These are phyloP conservation scores for Nakazawaea ambrosiae DNA, from an alignment of 805 yeast genomes.

Conservation along the genomic window DNA sequence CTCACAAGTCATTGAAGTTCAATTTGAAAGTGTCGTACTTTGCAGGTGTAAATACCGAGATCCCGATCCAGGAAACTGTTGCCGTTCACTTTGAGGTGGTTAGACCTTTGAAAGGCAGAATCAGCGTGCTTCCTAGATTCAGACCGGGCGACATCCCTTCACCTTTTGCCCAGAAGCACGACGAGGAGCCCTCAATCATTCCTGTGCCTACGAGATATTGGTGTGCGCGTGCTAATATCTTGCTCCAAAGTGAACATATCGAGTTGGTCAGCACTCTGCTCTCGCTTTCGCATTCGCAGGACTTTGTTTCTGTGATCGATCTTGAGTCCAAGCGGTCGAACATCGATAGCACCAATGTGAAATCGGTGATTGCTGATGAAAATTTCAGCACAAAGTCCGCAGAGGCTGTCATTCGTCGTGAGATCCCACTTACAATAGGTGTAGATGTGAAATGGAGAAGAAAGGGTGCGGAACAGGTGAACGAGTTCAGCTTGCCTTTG, in stretches of 20 bases:
- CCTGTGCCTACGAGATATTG: conserved; percentile 30
- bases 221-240: conserved; percentile 25
- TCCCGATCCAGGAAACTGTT: conserved; percentile 20
- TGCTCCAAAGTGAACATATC: conserved; percentile 19
- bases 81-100: conserved; percentile 15
- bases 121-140: conserved; percentile 26
- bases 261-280: conserved; percentile 28
- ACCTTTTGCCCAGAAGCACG: conserved; percentile 13
- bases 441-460: conserved; percentile 29
- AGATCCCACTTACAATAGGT: conserved; percentile 23
- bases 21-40: conserved; percentile 13
- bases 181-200: no score
- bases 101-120: conserved; percentile 19
- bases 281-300: conserved; percentile 25
- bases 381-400: conserved; percentile 29
- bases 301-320: conserved; percentile 25
- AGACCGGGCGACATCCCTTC: conserved; percentile 22
- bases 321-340: background rate
- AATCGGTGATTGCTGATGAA: conserved; percentile 12
- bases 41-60: conserved; percentile 22
- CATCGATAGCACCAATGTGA: background rate
- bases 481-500: conserved; percentile 27
- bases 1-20: background rate
- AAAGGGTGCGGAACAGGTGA: conserved; percentile 11
- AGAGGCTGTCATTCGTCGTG: conserved; percentile 32